Base-by-base conservation (phyloP, 192 early-diverging fungal genomes). In the Diversispora epigaea region DNA sequence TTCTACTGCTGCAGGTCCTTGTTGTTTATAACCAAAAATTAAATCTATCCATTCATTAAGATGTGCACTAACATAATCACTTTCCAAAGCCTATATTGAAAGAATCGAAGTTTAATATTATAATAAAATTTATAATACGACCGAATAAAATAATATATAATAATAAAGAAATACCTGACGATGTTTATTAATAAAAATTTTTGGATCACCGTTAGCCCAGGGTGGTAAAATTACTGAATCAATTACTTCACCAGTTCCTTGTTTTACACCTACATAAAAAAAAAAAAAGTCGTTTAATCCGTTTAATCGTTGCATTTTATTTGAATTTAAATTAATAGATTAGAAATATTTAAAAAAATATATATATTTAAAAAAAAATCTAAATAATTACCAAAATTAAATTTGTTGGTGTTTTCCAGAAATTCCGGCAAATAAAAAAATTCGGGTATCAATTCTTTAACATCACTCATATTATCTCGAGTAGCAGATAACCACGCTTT, bases 401-500 rank as follows among this genome's bases (percentile, higher is more conserved):
- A 85, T 49, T 82, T 82, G 68, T 90, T 91, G n/a, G 83, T 83
- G 68, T 93, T 93, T 76, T 83, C 79, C 75, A 98, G 82, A 71
- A 96, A 97, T 68, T 97, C 95, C 2, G 96, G 96, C 76, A 96
- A 74, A 82, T 95, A 98, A 73, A 92, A 98, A 80, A 98, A 98
- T 81, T 98, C 95, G 5, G 96, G 96, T 11, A 96, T 95, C 40
- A 98, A 88, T 80, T 98, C 96, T 71, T 93, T 91, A 4, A 98
- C 96, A 77, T 93, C 92, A 19, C 90, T 89, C 77, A 91, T 91
- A 25, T 90, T 89, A 56, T 88, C 88, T 73, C 85, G 84, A 8
- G 88, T 86, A 62, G 90, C 89, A 6, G 91, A 93, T 62, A 83
- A 78, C 93, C 93, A 94, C 3, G 91, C 86, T 55, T 92, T 90